Percentiles rank a stretch among this genome's conserved stretches.
phyloP scores from a whole-genome alignment of 2,329 filamentous ascomycete species.

The Zymoseptoria crescenta region DNA sequence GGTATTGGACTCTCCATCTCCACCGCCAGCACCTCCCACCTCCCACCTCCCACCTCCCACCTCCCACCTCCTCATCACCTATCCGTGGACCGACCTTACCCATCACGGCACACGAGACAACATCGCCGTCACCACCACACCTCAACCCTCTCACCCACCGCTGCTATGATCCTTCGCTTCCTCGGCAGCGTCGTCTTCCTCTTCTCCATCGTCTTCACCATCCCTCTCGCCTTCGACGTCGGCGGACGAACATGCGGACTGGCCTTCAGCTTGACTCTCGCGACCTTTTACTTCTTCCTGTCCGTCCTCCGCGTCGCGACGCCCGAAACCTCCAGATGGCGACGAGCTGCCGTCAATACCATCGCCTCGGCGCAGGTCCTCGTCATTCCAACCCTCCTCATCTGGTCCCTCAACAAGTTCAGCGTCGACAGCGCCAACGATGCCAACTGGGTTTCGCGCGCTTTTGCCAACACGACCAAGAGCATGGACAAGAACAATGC shows the following conservation, averaged over 20 bases:
- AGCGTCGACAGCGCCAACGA: constrained; percentile 74
- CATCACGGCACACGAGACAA: neutral
- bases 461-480: constrained; percentile 32
- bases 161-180: constrained; percentile 40
- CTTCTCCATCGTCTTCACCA: constrained; percentile 85
- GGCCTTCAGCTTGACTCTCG: constrained; percentile 84
- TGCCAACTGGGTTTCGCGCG: constrained; percentile 67
- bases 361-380: constrained; percentile 77
- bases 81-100: neutral
- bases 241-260: constrained; percentile 89
- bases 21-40: neutral
- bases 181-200: constrained; percentile 59
- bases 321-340: constrained; percentile 66
- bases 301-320: constrained; percentile 73
- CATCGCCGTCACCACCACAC: neutral
- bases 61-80: neutral
- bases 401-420: constrained; percentile 93
- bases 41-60: no score
- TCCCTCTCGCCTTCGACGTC: constrained; percentile 96
- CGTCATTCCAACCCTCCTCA: constrained; percentile 74
- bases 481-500: constrained; percentile 39
- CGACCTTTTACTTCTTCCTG: constrained; percentile 84
- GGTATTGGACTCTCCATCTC: no score
- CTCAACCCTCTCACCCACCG: neutral
- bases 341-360: constrained; percentile 61